Base-by-base conservation (phyloP, 1,284 basidiomycete species). In the Testicularia cyperi region DNA sequence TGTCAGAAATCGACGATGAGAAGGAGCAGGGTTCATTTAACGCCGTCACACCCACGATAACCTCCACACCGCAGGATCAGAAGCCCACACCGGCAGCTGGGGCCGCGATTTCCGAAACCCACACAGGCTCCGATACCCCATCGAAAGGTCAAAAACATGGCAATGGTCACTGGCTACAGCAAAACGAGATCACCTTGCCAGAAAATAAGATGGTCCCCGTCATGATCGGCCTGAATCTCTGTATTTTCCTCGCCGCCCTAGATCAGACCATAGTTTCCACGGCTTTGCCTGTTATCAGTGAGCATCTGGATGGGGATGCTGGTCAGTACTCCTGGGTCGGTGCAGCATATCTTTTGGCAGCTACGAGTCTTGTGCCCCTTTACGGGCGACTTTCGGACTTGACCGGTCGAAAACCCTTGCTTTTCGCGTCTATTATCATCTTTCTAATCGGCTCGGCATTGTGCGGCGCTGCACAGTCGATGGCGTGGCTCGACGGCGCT, bases 371-470 rank as follows among this genome's bases (percentile, higher is more conserved):
- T 14, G 66, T 79, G 9, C 79, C 79, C 12, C 40, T 68, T 5
- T 68, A 69, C 35, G 69, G 72, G 22, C 52, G 67, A 9, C 47
- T 70, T 7, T 77, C 78, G 19, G 72, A 78, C 25, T 60, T 78
- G 21, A 78, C 78, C 25, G 79, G 79, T 2, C 71, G 79, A 2
- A 92, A 92, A 74, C 84, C 85, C 0, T 79, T 90, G 7, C 79
- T 92, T 0, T 89, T 85, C 63, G 67, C 80, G 1, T 83, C 83
- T 9, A 88, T 90, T 41, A 28, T 80, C 23, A 78, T 85, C 6
- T 91, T 92, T 77, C 77, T 92, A 82, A 74, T 89, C 52, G 88
- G 88, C 6, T 88, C 87, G 2, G 88, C 86, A 0, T 76, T 91
- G 47, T 90, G 87, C 63, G 89, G 88, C 12, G 86, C 87, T 2